Evolutionary conservation across 2,329 filamentous ascomycete genomes (phyloP).

Genomic region (Cercospora citrullina): DNA sequence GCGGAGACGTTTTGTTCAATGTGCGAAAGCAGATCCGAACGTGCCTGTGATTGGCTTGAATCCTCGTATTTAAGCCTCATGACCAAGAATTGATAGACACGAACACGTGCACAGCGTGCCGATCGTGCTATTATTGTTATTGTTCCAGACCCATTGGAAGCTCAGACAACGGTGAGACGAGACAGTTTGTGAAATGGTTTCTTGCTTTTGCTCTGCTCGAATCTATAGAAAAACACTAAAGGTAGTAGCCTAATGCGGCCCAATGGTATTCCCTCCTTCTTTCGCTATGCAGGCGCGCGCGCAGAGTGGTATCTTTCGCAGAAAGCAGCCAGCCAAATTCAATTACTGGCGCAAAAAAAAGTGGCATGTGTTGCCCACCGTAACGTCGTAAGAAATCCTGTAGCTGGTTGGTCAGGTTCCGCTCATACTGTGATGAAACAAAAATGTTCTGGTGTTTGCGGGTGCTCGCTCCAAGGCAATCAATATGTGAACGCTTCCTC

Average conservation of each 20-base stretch:
- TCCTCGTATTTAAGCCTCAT: slow-evolving; percentile 1
- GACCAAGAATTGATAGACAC: background rate
- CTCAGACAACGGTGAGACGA: background rate
- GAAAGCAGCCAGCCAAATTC: slow-evolving; percentile 8
- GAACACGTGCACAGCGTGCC: background rate
- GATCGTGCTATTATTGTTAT: slow-evolving; percentile 5
- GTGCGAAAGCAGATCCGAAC: background rate
- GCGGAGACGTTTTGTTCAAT: background rate
- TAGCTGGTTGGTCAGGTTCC: background rate
- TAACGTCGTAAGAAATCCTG: slow-evolving; percentile 13
- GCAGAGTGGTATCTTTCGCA: slow-evolving; percentile 17
- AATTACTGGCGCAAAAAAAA: slow-evolving; percentile 9
- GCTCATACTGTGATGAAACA: slow-evolving; percentile 8
- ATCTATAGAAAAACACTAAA: slow-evolving; percentile 12
- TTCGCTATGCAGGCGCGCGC: slow-evolving; percentile 14
- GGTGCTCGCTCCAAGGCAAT: background rate
- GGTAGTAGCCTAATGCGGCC: slow-evolving; percentile 4
- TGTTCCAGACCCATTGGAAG: background rate
- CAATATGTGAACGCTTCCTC: slow-evolving; percentile 62
- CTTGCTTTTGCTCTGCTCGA: background rate
- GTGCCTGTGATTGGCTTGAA: background rate
- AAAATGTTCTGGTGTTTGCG: background rate
- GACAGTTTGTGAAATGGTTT: background rate
- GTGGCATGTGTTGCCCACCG: slow-evolving; percentile 16
- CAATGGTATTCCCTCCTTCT: background rate